Conservation (phyloP, 345 rosid genomes). For the Euphorbia tirucalli region DNA sequence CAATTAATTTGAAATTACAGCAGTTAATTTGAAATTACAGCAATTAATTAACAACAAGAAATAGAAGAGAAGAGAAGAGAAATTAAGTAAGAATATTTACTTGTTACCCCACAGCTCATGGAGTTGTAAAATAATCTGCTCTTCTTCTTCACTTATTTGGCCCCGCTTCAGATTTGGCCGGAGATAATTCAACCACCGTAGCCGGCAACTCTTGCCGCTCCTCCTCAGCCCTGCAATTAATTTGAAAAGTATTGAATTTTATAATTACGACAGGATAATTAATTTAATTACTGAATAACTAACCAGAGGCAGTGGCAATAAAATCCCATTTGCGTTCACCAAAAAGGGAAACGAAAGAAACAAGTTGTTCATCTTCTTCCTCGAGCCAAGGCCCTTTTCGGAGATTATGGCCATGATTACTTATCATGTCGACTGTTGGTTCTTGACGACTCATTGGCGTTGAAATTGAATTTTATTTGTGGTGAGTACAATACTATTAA, state of each 20-base stretch:
- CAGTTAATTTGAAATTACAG: too few relatives aligned
- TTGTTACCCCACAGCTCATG: constrained; percentile 73
- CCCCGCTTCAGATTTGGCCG: constrained; percentile 57
- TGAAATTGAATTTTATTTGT: too few relatives aligned
- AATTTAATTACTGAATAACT: too few relatives aligned
- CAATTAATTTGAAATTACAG: too few relatives aligned
- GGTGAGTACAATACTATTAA: not conserved
- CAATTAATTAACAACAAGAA: not conserved
- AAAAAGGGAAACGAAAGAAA: constrained; percentile 41
- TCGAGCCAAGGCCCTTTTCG: constrained; percentile 63
- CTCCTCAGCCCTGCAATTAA: constrained; percentile 50
- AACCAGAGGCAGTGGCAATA: constrained; percentile 57
- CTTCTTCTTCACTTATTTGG: constrained; percentile 57
- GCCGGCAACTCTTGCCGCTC: constrained; percentile 75
- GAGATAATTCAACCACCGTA: constrained; percentile 73
- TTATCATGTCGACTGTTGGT: too few relatives aligned
- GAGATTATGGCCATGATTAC: constrained; percentile 39
- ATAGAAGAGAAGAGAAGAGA: not conserved
- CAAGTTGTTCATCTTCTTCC: constrained; percentile 54
- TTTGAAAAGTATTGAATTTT: not conserved
- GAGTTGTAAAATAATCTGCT: constrained; percentile 48
- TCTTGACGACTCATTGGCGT: too few relatives aligned
- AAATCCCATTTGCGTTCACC: constrained; percentile 73
- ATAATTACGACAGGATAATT: too few relatives aligned
- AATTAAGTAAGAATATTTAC: constrained; percentile 43